Base-by-base conservation (phyloP, 1,284 basidiomycete genomes). In the Leccinum proliferum region DNA sequence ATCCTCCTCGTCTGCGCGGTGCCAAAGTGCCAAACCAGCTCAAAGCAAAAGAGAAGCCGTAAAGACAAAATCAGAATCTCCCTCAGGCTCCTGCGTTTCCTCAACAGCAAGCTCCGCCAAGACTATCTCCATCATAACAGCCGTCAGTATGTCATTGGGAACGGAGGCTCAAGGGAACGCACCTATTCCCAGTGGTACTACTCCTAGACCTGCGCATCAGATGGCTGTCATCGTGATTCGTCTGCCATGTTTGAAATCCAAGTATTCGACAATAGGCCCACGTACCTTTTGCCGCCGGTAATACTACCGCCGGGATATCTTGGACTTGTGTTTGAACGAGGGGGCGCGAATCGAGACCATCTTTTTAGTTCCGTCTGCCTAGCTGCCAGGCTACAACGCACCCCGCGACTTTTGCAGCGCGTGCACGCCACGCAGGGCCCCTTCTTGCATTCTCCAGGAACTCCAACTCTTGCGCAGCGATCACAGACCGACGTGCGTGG, bases 81-180 rank as follows among this genome's bases (percentile, higher is more conserved):
- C 87, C 39, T 91, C 90, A 2, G 76, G 71, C 52, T 91, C 87
- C 59, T 83, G 80, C 25, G 76, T 77, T 43, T 85, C 84, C 46
- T 89, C 87, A 8, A 82, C 64, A 18, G 79, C 80, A 74, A 90
- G 83, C 73, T 90, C 89, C 4, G 88, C 88, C 62, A 91, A 75
- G 8, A 86, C 88, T 12, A 84, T 43, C 34, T 34, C 34, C 34
- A 34, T 34, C 34, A 34, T 34, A 34, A 34, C 34, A 34, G 34
- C 34, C 34, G 34, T 34, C 34, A 34, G 34, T 34, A 34, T 34
- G 34, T 3, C 34, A 9, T 34, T 34, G 34, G 34, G 35, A 37
- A 37, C 10, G 35, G 11, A 37, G 35, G 35, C 35, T 37, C 35
- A 37, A 37, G 35, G 35, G 35, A 37, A 37, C 35, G 11, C 35